phyloP scores from a whole-genome alignment of 2,329 filamentous ascomycete genomes.

The Stachybotrys elegans region DNA sequence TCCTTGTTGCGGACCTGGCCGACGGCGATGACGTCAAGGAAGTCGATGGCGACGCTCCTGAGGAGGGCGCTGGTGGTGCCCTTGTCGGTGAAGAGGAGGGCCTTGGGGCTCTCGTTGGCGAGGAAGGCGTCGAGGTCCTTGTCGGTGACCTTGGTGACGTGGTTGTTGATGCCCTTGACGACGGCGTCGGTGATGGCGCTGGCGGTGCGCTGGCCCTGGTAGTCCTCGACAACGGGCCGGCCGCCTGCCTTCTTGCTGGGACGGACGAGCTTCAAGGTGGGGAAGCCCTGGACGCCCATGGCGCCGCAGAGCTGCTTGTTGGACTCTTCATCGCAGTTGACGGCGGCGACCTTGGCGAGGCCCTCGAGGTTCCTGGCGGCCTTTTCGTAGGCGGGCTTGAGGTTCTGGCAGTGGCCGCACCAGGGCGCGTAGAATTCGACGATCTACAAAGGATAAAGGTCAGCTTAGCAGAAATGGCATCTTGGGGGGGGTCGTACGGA shows the following conservation, averaged over 20 bases:
- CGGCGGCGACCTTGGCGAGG: constrained; percentile 86
- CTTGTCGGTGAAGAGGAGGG: constrained; percentile 90
- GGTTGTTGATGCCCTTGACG: constrained; percentile 83
- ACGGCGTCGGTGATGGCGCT: constrained; percentile 84
- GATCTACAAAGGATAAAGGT: constrained; percentile 34
- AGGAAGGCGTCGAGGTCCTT: constrained; percentile 76
- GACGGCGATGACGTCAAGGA: constrained; percentile 71
- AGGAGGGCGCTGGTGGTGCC: constrained; percentile 79
- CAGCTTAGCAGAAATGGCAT: background rate
- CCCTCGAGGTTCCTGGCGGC: constrained; percentile 85
- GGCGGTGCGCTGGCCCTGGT: constrained; percentile 77
- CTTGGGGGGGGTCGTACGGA: constrained; percentile 62
- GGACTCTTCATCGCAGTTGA: constrained; percentile 89
- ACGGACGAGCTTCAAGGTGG: constrained; percentile 88
- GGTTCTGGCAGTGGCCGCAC: constrained; percentile 95
- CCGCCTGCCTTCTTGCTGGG: constrained; percentile 73
- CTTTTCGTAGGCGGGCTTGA: constrained; percentile 94
- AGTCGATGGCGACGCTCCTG: constrained; percentile 85
- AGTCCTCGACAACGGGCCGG: constrained; percentile 82
- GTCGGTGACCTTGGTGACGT: constrained; percentile 77
- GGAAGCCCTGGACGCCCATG: constrained; percentile 91
- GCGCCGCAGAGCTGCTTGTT: constrained; percentile 84
- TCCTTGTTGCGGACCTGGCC: constrained; percentile 85
- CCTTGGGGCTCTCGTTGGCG: constrained; percentile 69
- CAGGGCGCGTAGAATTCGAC: constrained; percentile 93